phyloP scores from a whole-genome alignment of 768 basidiomycete genomes.

The Psilocybe cyanescens region DNA sequence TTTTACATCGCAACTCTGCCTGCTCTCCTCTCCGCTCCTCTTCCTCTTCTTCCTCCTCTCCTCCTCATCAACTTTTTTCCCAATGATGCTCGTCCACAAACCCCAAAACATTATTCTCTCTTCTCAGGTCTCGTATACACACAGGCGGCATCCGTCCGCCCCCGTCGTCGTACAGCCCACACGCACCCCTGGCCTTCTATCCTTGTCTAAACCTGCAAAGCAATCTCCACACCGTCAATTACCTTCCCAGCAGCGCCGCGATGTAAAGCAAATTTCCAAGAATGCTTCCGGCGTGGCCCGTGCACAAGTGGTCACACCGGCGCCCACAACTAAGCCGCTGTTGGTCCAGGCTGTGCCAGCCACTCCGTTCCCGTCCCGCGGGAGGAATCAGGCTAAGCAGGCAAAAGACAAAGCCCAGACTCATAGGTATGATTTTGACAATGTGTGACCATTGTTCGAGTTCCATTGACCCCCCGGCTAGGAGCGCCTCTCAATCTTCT shows the following conservation, averaged over 20 bases:
- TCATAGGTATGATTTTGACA: constrained; percentile 21
- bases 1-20: constrained; percentile 17
- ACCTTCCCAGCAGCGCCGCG: constrained; percentile 27
- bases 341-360: constrained; percentile 28
- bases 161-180: constrained; percentile 73
- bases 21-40: constrained; percentile 23
- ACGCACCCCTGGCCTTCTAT: constrained; percentile 72
- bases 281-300: constrained; percentile 28
- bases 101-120: constrained; percentile 37
- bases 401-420: constrained; percentile 31
- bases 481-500: constrained; percentile 50
- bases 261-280: constrained; percentile 31
- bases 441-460: background rate
- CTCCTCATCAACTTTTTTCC: constrained; percentile 23
- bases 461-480: constrained; percentile 21
- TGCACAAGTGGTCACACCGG: constrained; percentile 28
- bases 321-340: constrained; percentile 26
- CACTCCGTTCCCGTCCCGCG: constrained; percentile 35
- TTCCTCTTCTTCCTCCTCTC: constrained; percentile 22
- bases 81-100: constrained; percentile 56
- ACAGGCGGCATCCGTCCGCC: constrained; percentile 72
- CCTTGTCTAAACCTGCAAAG: constrained; percentile 61
- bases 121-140: constrained; percentile 34
- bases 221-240: constrained; percentile 28
- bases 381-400: constrained; percentile 31